A percentile compares a stretch with the other conserved stretches of the same genome.
These are phyloP conservation scores for Saprolegnia parasitica DNA, from an alignment of 352 stramenopile genomes.

Conservation along the genomic window DNA sequence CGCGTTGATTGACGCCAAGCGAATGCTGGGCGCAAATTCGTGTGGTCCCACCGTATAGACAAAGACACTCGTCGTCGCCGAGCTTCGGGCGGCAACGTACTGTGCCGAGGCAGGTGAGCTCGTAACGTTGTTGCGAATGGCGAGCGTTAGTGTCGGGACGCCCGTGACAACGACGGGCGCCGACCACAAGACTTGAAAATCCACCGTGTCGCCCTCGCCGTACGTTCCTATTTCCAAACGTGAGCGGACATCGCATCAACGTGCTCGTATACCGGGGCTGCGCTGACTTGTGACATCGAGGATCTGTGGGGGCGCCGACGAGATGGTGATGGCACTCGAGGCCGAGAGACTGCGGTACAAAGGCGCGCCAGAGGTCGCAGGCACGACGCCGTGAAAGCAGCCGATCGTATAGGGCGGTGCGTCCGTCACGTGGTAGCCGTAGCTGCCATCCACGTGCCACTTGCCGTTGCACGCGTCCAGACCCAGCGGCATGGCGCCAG, in stretches of 20 bases:
- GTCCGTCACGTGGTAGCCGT: conserved; percentile 61
- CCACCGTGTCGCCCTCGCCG: conserved; percentile 53
- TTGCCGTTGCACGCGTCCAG: conserved; percentile 69
- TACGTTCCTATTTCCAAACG: conserved; percentile 35
- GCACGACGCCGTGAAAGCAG: conserved; percentile 45
- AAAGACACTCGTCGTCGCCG: conserved; percentile 41
- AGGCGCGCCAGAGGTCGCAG: conserved; percentile 11
- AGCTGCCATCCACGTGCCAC: conserved; percentile 53
- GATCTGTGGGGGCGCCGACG: conserved; percentile 1
- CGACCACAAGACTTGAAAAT: conserved; percentile 61
- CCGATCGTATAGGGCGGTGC: conserved; percentile 54
- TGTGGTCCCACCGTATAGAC: conserved; percentile 37
- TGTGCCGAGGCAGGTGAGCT: conserved; percentile 37
- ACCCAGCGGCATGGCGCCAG: conserved; percentile 41
- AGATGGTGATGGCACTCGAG: conserved; percentile 23
- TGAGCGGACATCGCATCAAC: not conserved
- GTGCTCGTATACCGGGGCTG: conserved; percentile 10
- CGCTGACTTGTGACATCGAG: conserved; percentile 11
- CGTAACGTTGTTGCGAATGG: conserved; percentile 37
- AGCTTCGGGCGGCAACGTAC: conserved; percentile 44
- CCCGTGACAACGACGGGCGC: conserved; percentile 42
- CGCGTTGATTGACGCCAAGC: conserved; percentile 47
- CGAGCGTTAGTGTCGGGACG: conserved; percentile 31
- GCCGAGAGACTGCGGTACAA: conserved; percentile 42
- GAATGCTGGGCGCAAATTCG: conserved; percentile 2